Evolutionary conservation across 2,329 filamentous ascomycete genomes (phyloP), one percentile per base, ranked within the genome.

Genomic region (Nigrograna mackinnonii): DNA sequence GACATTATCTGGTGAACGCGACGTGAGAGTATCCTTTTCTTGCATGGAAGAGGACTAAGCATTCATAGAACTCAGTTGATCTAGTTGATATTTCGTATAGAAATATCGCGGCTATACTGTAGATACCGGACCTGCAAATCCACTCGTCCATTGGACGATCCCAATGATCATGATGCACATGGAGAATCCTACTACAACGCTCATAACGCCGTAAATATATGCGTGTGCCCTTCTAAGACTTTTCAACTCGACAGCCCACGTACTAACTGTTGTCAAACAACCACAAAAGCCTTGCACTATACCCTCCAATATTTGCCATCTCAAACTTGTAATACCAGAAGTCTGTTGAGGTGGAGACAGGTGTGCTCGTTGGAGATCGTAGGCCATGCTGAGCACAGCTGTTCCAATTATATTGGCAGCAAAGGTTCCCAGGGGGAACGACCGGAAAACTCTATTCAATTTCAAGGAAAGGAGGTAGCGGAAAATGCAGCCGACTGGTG

Each of bases 371-470:
- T 90, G 87, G 37, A 96, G 71, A 59, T 95, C 87, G 73, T 82
- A 95, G 21, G 83, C 80, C 78, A 90, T 84, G 12, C 82, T 91
- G 37, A 95, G 67, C 13, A 96, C 68, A 0, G 79, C 79, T 0
- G 89, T 91, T 4, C 91, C 92, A 12, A 86, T 64, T 4, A 95
- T 75, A 58, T 97, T 97, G 20, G 87, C 89, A 0, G 74, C 70
- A 57, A 96, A 96, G 0, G 92, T 97, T 2, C 92, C 92, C 0
- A 96, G 67, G 0, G 92, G 92, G 53, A 96, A 96, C 0, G 78
- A 71, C 0, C 82, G 67, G 0, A 83, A 54, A 16, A 81, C 75
- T 0, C 79, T 73, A 57, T 96, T 96, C n/a, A 96, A 78, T 18
- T 74, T 67, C 5, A 87, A 62, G 0, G 87, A 87, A 1, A 80